Evolutionary conservation across 2,329 filamentous ascomycete species (phyloP).

Genomic region (Grosmannia serpens): DNA sequence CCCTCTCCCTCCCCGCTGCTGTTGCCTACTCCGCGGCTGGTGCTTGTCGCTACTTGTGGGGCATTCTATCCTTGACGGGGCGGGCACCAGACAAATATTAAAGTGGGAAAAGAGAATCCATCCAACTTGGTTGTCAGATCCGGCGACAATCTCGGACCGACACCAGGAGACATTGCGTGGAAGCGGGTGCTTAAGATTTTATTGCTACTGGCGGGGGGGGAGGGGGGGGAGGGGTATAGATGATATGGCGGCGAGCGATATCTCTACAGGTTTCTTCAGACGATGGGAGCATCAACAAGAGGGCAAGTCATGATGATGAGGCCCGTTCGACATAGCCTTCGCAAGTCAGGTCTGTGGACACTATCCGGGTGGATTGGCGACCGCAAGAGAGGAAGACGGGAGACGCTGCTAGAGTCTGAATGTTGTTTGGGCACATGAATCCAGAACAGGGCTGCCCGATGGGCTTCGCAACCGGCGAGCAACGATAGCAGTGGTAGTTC

Average conservation of each 20-base stretch:
- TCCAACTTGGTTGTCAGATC: neutral
- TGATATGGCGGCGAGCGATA: neutral
- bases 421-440: neutral
- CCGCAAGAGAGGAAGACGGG: neutral
- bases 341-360: neutral
- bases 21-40: neutral
- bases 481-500: neutral
- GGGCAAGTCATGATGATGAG: neutral
- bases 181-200: neutral
- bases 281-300: neutral
- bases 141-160: neutral
- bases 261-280: neutral
- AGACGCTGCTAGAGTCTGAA: neutral
- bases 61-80: neutral
- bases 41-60: neutral
- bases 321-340: neutral
- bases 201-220: neutral
- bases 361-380: neutral
- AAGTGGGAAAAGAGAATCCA: neutral
- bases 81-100: neutral
- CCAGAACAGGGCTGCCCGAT: neutral
- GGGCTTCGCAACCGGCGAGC: neutral
- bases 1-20: neutral
- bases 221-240: neutral
- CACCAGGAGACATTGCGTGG: neutral